Evolutionary conservation across 2,329 filamentous ascomycete genomes (phyloP), one percentile per base, ranked within the genome.

Genomic region (Arthrobotrys sinensis): DNA sequence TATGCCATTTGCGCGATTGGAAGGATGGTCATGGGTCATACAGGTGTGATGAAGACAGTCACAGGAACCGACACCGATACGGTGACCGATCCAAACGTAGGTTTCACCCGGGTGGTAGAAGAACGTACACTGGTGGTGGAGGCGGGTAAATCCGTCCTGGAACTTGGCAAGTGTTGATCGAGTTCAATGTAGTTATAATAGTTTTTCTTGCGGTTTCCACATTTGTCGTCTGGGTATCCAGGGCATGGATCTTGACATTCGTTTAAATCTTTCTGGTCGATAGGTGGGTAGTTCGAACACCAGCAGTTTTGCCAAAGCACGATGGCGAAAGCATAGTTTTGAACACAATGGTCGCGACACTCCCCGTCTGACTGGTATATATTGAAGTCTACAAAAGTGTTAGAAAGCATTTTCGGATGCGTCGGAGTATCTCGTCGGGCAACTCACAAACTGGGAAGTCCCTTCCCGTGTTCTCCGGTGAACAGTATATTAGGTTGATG

Each of bases 241-340:
- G 91, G 91, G 81, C 92, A 95, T n/a, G 84, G 64, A 0, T 83
- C 83, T 79, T 87, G 84, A 84, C 92, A 95, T 16, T 82, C 83
- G 40, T 85, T 80, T n/a, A 77, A 60, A 48, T 57, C n/a, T 52
- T 66, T 43, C 12, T 52, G 34, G 0, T 77, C 50, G 57, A 85
- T 85, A 7, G 92, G 92, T 1, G 87, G 86, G 81, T 90, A 90
- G 83, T 93, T 88, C 45, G 91, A 90, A 83, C 92, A 94, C 91
- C 91, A 94, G 83, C 92, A 94, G 63, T 87, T 84, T 45, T 89
- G 85, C n/a, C 84, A 86, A 80, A 92, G 88, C 0, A 94, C 85
- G 55, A 95, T 86, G 80, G 90, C 91, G 73, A 90, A 92, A 45
- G 92, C 91, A 79, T 87, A 92, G n/a, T 86, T 81, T 16, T 82